Evolutionary conservation across 1,284 basidiomycete species (phyloP).

Genomic region (Apiotrichum montevideense): DNA sequence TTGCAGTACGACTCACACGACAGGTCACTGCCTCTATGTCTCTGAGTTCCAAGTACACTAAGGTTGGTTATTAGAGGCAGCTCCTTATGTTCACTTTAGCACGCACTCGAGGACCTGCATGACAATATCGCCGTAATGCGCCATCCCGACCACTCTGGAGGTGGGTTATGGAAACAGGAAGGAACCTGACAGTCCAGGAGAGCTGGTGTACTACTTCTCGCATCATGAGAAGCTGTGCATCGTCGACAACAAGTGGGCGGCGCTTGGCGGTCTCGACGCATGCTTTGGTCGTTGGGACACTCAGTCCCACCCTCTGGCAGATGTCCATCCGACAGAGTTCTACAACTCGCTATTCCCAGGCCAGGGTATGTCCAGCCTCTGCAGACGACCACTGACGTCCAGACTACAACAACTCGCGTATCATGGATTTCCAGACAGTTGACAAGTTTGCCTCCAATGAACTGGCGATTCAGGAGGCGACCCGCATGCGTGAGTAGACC

Average conservation of each 20-base stretch:
- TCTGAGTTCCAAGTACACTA: slow-evolving; percentile 78
- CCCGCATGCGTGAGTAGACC: slow-evolving; percentile 49
- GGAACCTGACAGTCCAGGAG: slow-evolving; percentile 17
- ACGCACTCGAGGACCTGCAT: slow-evolving; percentile 71
- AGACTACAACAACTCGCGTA: slow-evolving; percentile 74
- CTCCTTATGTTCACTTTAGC: slow-evolving; percentile 45
- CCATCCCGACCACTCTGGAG: slow-evolving; percentile 82
- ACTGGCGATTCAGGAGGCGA: slow-evolving; percentile 62
- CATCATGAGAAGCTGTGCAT: slow-evolving; percentile 53
- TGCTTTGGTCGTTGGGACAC: slow-evolving; percentile 96
- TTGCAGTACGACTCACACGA: not conserved
- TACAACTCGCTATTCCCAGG: slow-evolving; percentile 78
- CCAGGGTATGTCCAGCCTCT: slow-evolving; percentile 48
- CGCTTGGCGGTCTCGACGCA: slow-evolving; percentile 69
- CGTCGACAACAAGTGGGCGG: slow-evolving; percentile 74
- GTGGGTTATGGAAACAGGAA: slow-evolving; percentile 53
- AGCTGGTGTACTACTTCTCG: slow-evolving; percentile 44
- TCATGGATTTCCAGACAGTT: slow-evolving; percentile 56
- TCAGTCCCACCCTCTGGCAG: slow-evolving; percentile 68
- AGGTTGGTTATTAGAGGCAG: slow-evolving; percentile 48
- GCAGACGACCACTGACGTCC: not conserved
- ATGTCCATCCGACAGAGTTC: slow-evolving; percentile 82
- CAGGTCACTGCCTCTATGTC: slow-evolving; percentile 82
- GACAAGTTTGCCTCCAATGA: slow-evolving; percentile 69
- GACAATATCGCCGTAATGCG: slow-evolving; percentile 79